Conservation (phyloP, 192 early-diverging fungal species). For the Coemansia sp. region DNA sequence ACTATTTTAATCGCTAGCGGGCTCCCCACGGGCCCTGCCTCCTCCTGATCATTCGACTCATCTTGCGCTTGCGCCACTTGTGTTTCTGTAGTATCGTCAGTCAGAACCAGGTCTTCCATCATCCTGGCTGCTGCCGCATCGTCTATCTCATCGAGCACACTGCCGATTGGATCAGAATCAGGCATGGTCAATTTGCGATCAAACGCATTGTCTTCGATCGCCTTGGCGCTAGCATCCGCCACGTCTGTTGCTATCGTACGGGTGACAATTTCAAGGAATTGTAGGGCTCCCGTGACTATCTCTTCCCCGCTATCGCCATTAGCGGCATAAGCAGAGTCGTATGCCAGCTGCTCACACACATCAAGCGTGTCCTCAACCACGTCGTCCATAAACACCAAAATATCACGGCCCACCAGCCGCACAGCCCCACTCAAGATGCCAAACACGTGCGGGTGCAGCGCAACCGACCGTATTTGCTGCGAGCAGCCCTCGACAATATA, state of each 20-base stretch:
- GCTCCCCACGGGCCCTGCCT: constrained; percentile 8
- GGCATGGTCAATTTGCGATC: not conserved
- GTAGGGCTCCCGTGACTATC: constrained; percentile 12
- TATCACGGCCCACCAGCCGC: constrained; percentile 19
- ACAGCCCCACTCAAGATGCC: constrained; percentile 25
- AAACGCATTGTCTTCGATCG: not conserved
- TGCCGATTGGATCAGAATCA: constrained; percentile 23
- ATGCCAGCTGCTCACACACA: constrained; percentile 25
- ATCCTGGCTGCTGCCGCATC: constrained; percentile 4
- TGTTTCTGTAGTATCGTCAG: too few relatives aligned
- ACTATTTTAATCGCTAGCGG: constrained; percentile 44
- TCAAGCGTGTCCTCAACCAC: constrained; percentile 48
- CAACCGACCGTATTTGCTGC: constrained; percentile 30
- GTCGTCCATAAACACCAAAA: constrained; percentile 43
- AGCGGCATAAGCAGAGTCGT: too few relatives aligned
- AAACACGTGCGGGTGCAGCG: constrained; percentile 29
- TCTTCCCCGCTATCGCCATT: constrained; percentile 4
- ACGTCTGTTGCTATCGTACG: too few relatives aligned
- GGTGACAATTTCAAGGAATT: constrained; percentile 33
- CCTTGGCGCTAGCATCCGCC: constrained; percentile 1
- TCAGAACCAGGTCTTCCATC: not conserved
- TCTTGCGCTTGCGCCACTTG: too few relatives aligned
- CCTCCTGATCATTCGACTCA: too few relatives aligned
- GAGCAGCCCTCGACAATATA: constrained; percentile 49
- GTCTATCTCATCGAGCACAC: constrained; percentile 23